Base-by-base conservation (phyloP, 495 filamentous ascomycete genomes). In the Aspergillus asperescens region DNA sequence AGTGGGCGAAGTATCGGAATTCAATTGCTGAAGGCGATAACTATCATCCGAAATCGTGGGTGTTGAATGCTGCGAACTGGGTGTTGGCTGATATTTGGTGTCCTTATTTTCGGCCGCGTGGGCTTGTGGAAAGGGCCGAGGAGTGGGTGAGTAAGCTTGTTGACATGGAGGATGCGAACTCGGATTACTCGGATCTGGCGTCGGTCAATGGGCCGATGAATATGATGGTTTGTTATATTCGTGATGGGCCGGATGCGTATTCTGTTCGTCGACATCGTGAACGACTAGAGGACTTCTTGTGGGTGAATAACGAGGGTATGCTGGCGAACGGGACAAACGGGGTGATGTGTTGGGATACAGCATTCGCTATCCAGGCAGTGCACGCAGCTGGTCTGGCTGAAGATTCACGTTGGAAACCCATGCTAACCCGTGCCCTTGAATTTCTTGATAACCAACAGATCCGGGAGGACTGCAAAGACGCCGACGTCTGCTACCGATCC, bases 31-130 rank as follows among this genome's bases (percentile, higher is more conserved):
- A 9, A 2, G 31, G 45, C n/a, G 38, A 44, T 16, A 18, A 47
- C 8, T 41, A 50, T 9, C 50, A 50, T 34, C 31, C 15, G 9
- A 53, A 54, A 18, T 45, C 50, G 15, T 45, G 45, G 44, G 10
- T 53, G 16, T 24, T 58, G 13, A 38, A 40, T 9, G n/a, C 38
- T 0, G 18, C 50, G 3, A 86, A 94, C 64, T 94, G 87, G 86
- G 76, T 86, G 0, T 29, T 62, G 0, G n/a, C 23, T 20, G 40
- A 48, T 24, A 50, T 56, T 5, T 58, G 55, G 55, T 39, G 29
- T 39, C 45, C 55, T 1, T 58, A 41, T 18, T 18, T 58, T 12
- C 50, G 55, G 20, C 44, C 50, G 9, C 7, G 8, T 0, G 15
- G 27, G 1, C 22, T 58, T 2, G 40, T 20, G 8, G 25, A 40